phyloP scores from a whole-genome alignment of 2,329 filamentous ascomycete species.

The Fusarium drepaniforme region DNA sequence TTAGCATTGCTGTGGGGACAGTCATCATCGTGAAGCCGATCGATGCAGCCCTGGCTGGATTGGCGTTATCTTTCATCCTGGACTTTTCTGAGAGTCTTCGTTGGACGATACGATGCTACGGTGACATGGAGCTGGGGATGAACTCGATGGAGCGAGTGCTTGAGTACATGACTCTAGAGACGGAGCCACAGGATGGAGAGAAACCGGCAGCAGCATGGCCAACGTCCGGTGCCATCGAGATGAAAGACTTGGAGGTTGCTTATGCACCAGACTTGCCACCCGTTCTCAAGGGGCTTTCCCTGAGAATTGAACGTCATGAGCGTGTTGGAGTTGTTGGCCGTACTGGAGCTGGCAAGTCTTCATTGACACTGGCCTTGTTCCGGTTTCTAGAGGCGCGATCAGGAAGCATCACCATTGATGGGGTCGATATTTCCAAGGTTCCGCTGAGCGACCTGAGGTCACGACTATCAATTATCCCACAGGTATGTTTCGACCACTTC shows the following conservation, averaged over 20 bases:
- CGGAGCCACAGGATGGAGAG: conserved; percentile 72
- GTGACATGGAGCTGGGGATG: conserved; percentile 80
- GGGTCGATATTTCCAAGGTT: conserved; percentile 78
- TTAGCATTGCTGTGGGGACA: conserved; percentile 72
- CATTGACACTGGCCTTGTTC: conserved; percentile 79
- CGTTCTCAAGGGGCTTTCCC: conserved; percentile 76
- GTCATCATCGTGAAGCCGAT: conserved; percentile 73
- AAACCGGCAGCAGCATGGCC: conserved; percentile 80
- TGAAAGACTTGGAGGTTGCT: conserved; percentile 76
- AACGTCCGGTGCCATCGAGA: conserved; percentile 75
- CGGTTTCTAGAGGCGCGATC: conserved; percentile 77
- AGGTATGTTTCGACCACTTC: conserved; percentile 45
- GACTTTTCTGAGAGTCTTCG: conserved; percentile 74
- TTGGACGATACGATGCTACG: conserved; percentile 74
- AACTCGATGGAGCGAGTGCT: conserved; percentile 82
- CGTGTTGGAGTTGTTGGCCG: conserved; percentile 80
- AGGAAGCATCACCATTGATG: conserved; percentile 77
- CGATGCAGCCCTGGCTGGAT: conserved; percentile 77
- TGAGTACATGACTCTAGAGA: conserved; percentile 77
- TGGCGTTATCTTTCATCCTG: conserved; percentile 78
- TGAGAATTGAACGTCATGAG: conserved; percentile 73
- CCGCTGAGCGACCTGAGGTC: conserved; percentile 75
- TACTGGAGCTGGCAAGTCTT: conserved; percentile 82
- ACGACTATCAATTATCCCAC: conserved; percentile 81
- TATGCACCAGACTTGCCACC: conserved; percentile 79